These are phyloP conservation scores for Yamadazyma nakazawae DNA, from an alignment of 805 yeast species.

Conservation along the genomic window DNA sequence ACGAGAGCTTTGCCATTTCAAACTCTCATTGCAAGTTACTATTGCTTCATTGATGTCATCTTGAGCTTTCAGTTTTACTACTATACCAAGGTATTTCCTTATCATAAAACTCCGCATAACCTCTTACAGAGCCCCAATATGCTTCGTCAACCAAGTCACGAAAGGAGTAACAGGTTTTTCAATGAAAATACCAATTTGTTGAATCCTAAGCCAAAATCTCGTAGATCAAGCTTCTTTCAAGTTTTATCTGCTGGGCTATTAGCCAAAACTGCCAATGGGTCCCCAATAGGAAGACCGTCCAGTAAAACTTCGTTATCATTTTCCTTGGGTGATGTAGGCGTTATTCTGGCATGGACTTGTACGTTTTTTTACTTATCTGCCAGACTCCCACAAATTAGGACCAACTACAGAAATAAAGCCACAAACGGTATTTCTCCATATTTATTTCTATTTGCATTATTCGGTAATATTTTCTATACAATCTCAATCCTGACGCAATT, in stretches of 20 bases:
- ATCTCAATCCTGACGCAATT: slow-evolving; percentile 31
- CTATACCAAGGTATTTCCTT: slow-evolving; percentile 49
- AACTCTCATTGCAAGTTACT: slow-evolving; percentile 66
- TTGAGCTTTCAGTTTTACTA: slow-evolving; percentile 70
- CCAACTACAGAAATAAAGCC: slow-evolving; percentile 27
- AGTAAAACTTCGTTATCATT: background rate
- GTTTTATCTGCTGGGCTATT: slow-evolving; percentile 8
- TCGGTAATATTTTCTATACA: slow-evolving; percentile 35
- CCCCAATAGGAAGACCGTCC: slow-evolving; percentile 2
- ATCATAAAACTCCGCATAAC: slow-evolving; percentile 38
- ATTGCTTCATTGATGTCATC: slow-evolving; percentile 65
- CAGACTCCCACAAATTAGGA: slow-evolving; percentile 34
- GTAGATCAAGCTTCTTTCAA: slow-evolving; percentile 2
- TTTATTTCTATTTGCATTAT: slow-evolving; percentile 33
- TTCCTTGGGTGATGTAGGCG: slow-evolving; percentile 19
- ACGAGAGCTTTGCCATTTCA: slow-evolving; percentile 84
- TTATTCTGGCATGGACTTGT: slow-evolving; percentile 31
- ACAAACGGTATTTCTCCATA: slow-evolving; percentile 35
- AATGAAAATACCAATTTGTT: slow-evolving; percentile 10
- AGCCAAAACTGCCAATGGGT: slow-evolving; percentile 9
- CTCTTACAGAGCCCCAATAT: slow-evolving; percentile 36
- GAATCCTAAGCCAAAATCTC: background rate
- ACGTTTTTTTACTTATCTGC: slow-evolving; percentile 30
- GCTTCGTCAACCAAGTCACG: slow-evolving; percentile 17
- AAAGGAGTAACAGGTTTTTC: slow-evolving; percentile 21